A percentile compares a stretch with the other conserved stretches of the same genome.
phyloP scores from a whole-genome alignment of 768 basidiomycete species.

The Sistotremastrum niveocremeum region DNA sequence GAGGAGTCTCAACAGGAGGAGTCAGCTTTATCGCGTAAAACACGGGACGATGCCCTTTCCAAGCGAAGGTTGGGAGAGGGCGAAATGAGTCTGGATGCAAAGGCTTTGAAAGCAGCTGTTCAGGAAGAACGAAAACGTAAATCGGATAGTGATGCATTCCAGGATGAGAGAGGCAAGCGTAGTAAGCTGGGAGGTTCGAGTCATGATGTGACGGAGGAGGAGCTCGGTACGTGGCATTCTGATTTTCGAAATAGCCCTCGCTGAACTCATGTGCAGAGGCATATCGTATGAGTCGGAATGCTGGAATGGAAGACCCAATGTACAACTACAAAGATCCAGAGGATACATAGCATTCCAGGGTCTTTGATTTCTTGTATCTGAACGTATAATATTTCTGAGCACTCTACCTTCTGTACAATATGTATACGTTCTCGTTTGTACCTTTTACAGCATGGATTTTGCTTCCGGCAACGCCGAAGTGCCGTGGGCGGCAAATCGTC shows the following conservation, averaged over 20 bases:
- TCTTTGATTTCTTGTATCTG: too few species aligned
- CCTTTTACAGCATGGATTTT: too few species aligned
- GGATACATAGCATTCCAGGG: neutral
- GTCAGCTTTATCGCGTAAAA: constrained; percentile 11
- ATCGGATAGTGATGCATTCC: constrained; percentile 38
- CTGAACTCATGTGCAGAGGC: constrained; percentile 47
- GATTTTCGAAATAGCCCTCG: constrained; percentile 4
- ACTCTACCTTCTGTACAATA: too few species aligned
- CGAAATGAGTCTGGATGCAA: constrained; percentile 61
- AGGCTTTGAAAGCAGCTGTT: constrained; percentile 53
- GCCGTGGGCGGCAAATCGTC: too few species aligned
- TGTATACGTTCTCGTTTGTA: too few species aligned
- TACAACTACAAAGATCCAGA: constrained; percentile 72
- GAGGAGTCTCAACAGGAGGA: constrained; percentile 14
- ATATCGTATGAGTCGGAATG: constrained; percentile 66
- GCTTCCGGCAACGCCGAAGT: too few species aligned
- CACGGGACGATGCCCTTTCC: constrained; percentile 57
- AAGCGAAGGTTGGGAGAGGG: constrained; percentile 76
- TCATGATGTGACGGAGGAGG: constrained; percentile 82
- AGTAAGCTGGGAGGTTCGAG: constrained; percentile 39
- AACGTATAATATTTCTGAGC: too few species aligned
- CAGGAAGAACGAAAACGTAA: constrained; percentile 76
- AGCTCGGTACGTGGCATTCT: constrained; percentile 44
- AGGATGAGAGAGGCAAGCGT: constrained; percentile 48
- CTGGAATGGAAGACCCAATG: constrained; percentile 82